Conservation (phyloP, 768 basidiomycete genomes). For the Macrolepiota dolichaula region DNA sequence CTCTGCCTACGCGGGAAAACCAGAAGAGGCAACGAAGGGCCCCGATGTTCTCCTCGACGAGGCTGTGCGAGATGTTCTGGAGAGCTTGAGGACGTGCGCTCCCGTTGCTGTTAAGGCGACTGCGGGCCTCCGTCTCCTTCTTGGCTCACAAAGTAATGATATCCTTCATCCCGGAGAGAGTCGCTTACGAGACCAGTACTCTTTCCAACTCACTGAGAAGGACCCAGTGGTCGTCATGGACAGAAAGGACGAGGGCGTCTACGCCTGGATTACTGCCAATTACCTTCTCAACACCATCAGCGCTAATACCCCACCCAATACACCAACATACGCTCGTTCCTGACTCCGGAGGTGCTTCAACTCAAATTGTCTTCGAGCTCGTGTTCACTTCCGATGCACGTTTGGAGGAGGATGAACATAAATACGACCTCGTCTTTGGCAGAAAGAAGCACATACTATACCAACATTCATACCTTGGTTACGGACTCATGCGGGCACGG, state of each 20-base stretch:
- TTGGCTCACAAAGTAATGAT: constrained; percentile 53
- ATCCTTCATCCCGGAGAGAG: constrained; percentile 74
- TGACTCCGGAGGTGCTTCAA: constrained; percentile 95
- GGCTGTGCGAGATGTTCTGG: constrained; percentile 76
- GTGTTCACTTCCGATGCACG: constrained; percentile 39
- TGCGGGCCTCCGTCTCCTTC: constrained; percentile 79
- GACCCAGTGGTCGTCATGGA: constrained; percentile 89
- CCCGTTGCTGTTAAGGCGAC: constrained; percentile 91
- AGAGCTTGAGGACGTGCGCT: constrained; percentile 64
- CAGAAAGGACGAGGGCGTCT: constrained; percentile 95
- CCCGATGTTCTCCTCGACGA: constrained; percentile 79
- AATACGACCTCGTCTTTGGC: constrained; percentile 78
- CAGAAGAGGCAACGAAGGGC: constrained; percentile 70
- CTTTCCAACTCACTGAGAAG: constrained; percentile 53
- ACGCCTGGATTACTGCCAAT: constrained; percentile 97
- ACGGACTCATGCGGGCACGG: constrained; percentile 89
- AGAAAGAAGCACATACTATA: constrained; percentile 74
- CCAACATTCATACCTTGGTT: constrained; percentile 97
- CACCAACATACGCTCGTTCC: constrained; percentile 79
- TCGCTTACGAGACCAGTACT: constrained; percentile 55
- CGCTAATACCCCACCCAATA: constrained; percentile 40
- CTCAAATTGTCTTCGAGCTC: constrained; percentile 97
- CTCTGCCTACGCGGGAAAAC: constrained; percentile 54
- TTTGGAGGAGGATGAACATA: constrained; percentile 82
- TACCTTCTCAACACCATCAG: constrained; percentile 80